Conservation (phyloP, 75 land plant species). For the Larix kaempferi region DNA sequence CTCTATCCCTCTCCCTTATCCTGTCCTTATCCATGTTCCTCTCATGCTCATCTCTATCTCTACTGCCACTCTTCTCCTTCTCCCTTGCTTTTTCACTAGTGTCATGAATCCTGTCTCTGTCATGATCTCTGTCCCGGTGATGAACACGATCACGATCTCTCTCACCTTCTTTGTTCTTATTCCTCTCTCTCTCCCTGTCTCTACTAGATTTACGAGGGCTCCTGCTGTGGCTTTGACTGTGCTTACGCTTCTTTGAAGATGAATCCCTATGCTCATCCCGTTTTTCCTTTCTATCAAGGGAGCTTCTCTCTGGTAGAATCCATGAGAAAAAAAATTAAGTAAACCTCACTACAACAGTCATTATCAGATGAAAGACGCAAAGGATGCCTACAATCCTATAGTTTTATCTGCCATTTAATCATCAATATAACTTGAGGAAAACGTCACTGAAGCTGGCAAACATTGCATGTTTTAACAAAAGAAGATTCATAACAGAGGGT, state of each 20-base stretch:
- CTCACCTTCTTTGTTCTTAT: constrained; percentile 33
- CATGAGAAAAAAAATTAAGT: neutral
- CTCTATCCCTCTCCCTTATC: constrained; percentile 9
- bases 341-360: neutral
- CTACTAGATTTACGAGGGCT: constrained; percentile 59
- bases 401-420: neutral
- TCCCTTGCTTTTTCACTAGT: constrained; percentile 35
- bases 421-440: neutral
- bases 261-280: constrained; percentile 55
- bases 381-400: neutral
- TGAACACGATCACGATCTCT: constrained; percentile 29
- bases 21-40: constrained; percentile 26
- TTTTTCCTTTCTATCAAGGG: constrained; percentile 50
- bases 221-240: constrained; percentile 58
- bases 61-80: constrained; percentile 74
- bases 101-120: constrained; percentile 30
- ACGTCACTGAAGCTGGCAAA: neutral
- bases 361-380: neutral
- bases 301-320: constrained; percentile 41
- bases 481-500: neutral
- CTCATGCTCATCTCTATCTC: constrained; percentile 62
- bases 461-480: neutral
- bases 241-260: constrained; percentile 61
- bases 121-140: constrained; percentile 28
- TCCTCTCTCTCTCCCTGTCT: constrained; percentile 50